These are phyloP conservation scores for Phlebopus sp. DNA, from an alignment of 1,284 basidiomycete species.

Conservation along the genomic window DNA sequence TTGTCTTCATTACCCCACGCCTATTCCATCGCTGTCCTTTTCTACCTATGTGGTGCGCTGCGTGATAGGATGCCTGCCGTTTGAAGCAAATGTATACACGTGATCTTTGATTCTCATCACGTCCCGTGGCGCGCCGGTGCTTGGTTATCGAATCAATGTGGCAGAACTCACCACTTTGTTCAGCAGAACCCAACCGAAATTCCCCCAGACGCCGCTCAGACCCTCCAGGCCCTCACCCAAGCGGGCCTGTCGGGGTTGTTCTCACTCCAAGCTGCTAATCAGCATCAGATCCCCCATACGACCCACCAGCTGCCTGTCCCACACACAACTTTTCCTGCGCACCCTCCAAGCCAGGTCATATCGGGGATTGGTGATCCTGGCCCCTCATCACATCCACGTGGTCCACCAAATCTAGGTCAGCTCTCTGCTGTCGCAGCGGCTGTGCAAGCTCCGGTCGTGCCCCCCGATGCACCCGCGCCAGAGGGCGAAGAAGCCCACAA, in stretches of 20 bases:
- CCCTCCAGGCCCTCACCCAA: conserved; percentile 29
- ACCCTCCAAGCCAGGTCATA: conserved; percentile 19
- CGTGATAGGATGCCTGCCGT: neutral
- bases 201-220: conserved; percentile 27
- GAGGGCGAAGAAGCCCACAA: conserved; percentile 37
- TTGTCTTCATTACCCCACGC: conserved; percentile 2
- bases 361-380: conserved; percentile 55
- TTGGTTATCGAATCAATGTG: neutral
- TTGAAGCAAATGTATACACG: conserved; percentile 14
- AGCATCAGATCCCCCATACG: conserved; percentile 24
- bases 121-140: too few relatives aligned
- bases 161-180: conserved; percentile 5
- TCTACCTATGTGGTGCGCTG: neutral
- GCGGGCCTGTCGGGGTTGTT: conserved; percentile 19
- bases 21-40: neutral
- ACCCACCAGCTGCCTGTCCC: conserved; percentile 22
- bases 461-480: conserved; percentile 27
- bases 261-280: conserved; percentile 21
- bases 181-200: conserved; percentile 28
- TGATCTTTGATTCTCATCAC: conserved; percentile 27
- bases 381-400: conserved; percentile 70
- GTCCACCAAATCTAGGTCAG: conserved; percentile 63
- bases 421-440: conserved; percentile 47
- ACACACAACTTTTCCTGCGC: conserved; percentile 12
- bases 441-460: conserved; percentile 40